These are phyloP conservation scores for Begonia masoniana DNA, from an alignment of 306 rosid species.

Conservation along the genomic window DNA sequence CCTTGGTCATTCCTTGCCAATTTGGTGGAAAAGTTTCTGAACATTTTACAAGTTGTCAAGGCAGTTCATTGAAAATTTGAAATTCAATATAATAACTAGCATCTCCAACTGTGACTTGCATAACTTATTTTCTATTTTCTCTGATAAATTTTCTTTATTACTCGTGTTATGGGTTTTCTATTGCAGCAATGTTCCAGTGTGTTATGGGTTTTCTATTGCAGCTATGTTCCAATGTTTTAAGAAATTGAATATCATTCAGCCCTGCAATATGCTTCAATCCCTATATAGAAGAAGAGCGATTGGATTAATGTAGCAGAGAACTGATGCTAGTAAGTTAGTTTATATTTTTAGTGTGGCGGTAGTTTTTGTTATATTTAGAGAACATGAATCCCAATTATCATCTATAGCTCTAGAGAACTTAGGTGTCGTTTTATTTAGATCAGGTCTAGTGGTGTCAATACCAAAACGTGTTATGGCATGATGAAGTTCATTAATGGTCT, in stretches of 20 bases:
- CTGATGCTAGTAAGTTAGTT: conserved; percentile 60
- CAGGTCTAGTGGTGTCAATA: conserved; percentile 74
- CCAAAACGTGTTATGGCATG: conserved; percentile 80
- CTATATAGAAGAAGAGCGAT: conserved; percentile 50
- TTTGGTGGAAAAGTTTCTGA: too few relatives aligned
- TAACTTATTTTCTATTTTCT: too few relatives aligned
- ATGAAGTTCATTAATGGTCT: conserved; percentile 80
- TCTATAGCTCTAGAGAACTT: too few relatives aligned
- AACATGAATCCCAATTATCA: neutral
- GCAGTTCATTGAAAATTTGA: too few relatives aligned
- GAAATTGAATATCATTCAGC: conserved; percentile 71
- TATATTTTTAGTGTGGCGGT: too few relatives aligned
- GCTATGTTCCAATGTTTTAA: conserved; percentile 91
- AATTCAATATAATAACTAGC: too few relatives aligned
- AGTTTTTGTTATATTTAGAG: too few relatives aligned
- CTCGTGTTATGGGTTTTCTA: neutral
- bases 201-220: conserved; percentile 15
- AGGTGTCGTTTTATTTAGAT: conserved; percentile 32
- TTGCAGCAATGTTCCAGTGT: conserved; percentile 81
- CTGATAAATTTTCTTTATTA: too few relatives aligned
- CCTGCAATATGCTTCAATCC: conserved; percentile 42
- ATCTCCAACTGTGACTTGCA: too few relatives aligned
- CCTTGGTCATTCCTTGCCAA: too few relatives aligned
- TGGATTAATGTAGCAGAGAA: conserved; percentile 46
- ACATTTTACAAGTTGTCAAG: too few relatives aligned